Base-by-base conservation (phyloP, 345 rosid genomes). In the Draba incana region DNA sequence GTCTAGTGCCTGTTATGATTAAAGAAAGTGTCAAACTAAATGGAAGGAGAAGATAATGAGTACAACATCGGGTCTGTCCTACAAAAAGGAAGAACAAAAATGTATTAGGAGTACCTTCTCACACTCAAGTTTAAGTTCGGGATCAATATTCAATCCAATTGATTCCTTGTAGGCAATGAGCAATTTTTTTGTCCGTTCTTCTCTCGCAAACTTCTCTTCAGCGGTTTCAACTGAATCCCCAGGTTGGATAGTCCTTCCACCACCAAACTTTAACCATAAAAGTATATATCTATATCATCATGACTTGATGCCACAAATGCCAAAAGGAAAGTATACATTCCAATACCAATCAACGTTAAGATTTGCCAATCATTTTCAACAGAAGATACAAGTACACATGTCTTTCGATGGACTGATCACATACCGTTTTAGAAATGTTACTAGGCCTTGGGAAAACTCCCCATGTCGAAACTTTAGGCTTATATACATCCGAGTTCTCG, bases 381-480 rank as follows among this genome's bases (percentile, higher is more conserved):
- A 14, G 45, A 72, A 42, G 33, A 61, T 44, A 37, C 8, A 33
- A 44, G 24, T 35, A 46, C 27, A 62, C 28, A 55, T 37, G 50
- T 43, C 12, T 35, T 37, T 24, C 57, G 55, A 70, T 35, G 24
- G 47, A 44, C 5, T 10, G 41, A 5, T 39, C 25, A 63, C 76
- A 57, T 83, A 89, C 98, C 77, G 87, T 80, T 71, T 82, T 79
- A 51, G 98, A 92, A 77, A 92, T 92, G 81, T 90, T 82, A 77
- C 80, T 86, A 7, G 97, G 97, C 56, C 97, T 83, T 8, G 96
- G 97, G 68, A 86, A 86, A 68, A 92, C 96, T 57, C 98, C 97
- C 97, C 97, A 92, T 2, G 97, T 83, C 2, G 97, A 88, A 72
- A 92, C 96, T 81, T 79, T 88, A 3, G 97, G 98, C 75, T 86